These are phyloP conservation scores for Conticribra guillardii DNA, from an alignment of 108 stramenopile genomes.

Conservation along the genomic window DNA sequence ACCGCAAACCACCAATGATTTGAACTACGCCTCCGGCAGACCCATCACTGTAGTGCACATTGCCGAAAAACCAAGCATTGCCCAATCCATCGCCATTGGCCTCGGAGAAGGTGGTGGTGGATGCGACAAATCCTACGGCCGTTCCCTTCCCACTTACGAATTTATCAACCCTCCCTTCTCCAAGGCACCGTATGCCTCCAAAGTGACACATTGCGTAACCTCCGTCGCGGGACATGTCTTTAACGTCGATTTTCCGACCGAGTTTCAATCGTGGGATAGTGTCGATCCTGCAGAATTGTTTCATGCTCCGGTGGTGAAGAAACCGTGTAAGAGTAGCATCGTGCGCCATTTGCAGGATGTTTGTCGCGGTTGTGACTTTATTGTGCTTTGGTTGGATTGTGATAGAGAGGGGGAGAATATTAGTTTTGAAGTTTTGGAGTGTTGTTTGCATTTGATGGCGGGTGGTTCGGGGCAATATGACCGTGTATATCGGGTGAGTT, in stretches of 20 bases:
- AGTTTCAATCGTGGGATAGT: constrained; percentile 91
- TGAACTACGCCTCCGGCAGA: constrained; percentile 74
- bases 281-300: constrained; percentile 93
- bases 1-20: constrained; percentile 82
- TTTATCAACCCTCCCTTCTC: constrained; percentile 69
- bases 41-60: constrained; percentile 77
- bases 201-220: constrained; percentile 75
- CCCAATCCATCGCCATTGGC: constrained; percentile 73
- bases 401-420: constrained; percentile 98
- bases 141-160: constrained; percentile 69
- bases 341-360: constrained; percentile 85
- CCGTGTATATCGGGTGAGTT: constrained; percentile 90
- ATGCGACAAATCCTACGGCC: constrained; percentile 25
- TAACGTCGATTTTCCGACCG: constrained; percentile 89
- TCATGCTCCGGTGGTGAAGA: constrained; percentile 75
- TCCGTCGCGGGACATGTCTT: constrained; percentile 96
- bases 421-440: constrained; percentile 94
- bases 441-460: constrained; percentile 71
- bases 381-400: constrained; percentile 96
- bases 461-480: constrained; percentile 41
- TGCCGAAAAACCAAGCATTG: constrained; percentile 88
- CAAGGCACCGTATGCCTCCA: constrained; percentile 71
- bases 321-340: constrained; percentile 74
- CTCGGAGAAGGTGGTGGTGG: constrained; percentile 55
- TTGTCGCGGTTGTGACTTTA: constrained; percentile 72